Conservation (phyloP, 108 stramenopile species). For the Chaetoceros muelleri region DNA sequence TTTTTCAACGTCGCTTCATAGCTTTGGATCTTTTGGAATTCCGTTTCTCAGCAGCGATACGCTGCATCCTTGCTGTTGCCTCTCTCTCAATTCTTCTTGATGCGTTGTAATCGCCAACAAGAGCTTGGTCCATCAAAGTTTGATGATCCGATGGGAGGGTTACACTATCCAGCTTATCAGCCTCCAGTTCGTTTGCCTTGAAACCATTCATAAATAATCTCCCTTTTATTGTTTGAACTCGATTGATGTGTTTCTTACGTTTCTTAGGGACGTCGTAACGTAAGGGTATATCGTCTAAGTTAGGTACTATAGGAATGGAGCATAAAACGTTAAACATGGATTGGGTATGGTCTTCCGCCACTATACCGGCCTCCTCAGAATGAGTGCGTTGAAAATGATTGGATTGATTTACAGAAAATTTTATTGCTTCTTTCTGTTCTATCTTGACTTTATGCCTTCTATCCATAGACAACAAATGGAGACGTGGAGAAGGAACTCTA, state of each 20-base stretch:
- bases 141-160: background rate
- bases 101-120: conserved; percentile 18
- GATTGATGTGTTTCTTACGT: background rate
- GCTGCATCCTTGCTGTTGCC: conserved; percentile 36
- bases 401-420: background rate
- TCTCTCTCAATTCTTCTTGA: conserved; percentile 22
- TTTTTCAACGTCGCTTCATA: conserved; percentile 2
- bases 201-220: background rate
- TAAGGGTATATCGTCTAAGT: background rate
- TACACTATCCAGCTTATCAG: background rate
- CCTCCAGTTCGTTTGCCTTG: background rate
- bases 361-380: background rate
- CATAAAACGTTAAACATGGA: background rate
- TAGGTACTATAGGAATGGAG: background rate
- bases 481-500: conserved; percentile 27
- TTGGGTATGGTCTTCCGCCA: background rate
- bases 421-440: background rate
- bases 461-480: conserved; percentile 21
- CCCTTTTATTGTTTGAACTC: background rate
- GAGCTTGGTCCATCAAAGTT: conserved; percentile 6
- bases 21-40: conserved; percentile 22
- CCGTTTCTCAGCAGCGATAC: conserved; percentile 31
- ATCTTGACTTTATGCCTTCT: background rate
- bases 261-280: background rate
- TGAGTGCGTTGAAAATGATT: background rate